These are phyloP conservation scores for Aspergillaceae sp. DNA, from an alignment of 2,329 filamentous ascomycete species.

Conservation along the genomic window DNA sequence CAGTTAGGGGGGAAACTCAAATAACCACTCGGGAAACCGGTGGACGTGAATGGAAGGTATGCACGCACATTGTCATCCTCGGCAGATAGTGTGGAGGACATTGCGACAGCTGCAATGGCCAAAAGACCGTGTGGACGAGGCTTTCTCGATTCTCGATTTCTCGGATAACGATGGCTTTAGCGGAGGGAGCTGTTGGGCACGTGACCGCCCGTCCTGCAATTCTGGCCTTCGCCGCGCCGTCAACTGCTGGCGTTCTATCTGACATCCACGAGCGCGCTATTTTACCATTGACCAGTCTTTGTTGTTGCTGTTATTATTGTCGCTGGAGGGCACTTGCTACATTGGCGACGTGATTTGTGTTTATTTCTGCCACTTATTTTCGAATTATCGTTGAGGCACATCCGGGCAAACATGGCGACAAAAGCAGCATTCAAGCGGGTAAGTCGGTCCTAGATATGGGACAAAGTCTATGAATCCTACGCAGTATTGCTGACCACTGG, in stretches of 20 bases:
- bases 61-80: slow-evolving; percentile 35
- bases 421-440: slow-evolving; percentile 65
- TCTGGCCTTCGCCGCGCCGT: slow-evolving; percentile 1
- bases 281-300: too few species aligned
- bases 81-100: slow-evolving; percentile 35
- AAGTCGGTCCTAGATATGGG: slow-evolving; percentile 22
- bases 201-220: slow-evolving; percentile 11
- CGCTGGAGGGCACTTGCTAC: neutral
- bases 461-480: neutral
- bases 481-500: slow-evolving; percentile 5
- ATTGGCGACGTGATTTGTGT: neutral
- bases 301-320: neutral
- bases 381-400: neutral
- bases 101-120: slow-evolving; percentile 31
- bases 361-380: neutral
- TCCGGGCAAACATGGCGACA: slow-evolving; percentile 53
- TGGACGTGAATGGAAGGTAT: neutral
- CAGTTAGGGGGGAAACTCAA: slow-evolving; percentile 1
- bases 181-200: slow-evolving; percentile 5
- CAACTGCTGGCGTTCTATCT: too few species aligned
- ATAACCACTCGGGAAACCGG: neutral
- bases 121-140: slow-evolving; percentile 8
- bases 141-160: slow-evolving; percentile 5
- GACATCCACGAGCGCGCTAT: neutral
- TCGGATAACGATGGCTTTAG: slow-evolving; percentile 6